Evolutionary conservation across 371 early-diverging fungal species (phyloP).

Genomic region (Lichtheimia corymbifera): DNA sequence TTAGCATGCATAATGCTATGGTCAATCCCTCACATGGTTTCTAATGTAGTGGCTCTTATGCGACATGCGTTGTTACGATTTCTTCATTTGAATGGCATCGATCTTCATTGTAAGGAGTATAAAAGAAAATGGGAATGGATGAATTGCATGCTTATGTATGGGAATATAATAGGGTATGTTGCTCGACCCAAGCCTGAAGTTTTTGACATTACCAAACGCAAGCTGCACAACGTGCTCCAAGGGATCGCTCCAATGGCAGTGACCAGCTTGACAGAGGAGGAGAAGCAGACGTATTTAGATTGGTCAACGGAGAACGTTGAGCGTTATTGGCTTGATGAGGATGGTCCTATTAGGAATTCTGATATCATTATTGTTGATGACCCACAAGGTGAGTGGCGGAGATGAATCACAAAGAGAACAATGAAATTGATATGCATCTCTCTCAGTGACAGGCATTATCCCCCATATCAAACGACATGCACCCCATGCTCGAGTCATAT

Average conservation of each 20-base stretch:
- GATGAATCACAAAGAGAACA: conserved; percentile 22
- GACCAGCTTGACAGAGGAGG: conserved; percentile 57
- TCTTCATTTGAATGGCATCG: conserved; percentile 63
- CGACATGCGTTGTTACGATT: conserved; percentile 80
- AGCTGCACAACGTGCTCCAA: conserved; percentile 89
- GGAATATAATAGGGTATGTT: conserved; percentile 55
- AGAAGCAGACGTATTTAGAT: conserved; percentile 65
- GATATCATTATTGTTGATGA: conserved; percentile 89
- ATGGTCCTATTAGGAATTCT: conserved; percentile 66
- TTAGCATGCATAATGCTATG: neutral
- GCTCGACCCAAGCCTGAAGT: conserved; percentile 79
- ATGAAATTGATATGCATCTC: neutral
- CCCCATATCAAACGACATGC: conserved; percentile 72
- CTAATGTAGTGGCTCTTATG: conserved; percentile 82
- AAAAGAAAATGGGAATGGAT: neutral
- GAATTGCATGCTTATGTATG: neutral
- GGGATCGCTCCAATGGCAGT: conserved; percentile 69
- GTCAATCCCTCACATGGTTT: neutral
- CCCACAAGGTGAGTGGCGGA: conserved; percentile 56
- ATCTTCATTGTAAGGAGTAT: conserved; percentile 63
- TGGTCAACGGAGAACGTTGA: conserved; percentile 81
- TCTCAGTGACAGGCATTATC: conserved; percentile 69
- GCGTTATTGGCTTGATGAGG: conserved; percentile 69
- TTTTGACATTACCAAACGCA: conserved; percentile 82
- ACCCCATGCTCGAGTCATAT: conserved; percentile 71